These are phyloP conservation scores for Ophiocordyceps australis DNA, from an alignment of 2,329 filamentous ascomycete genomes.

Conservation along the genomic window DNA sequence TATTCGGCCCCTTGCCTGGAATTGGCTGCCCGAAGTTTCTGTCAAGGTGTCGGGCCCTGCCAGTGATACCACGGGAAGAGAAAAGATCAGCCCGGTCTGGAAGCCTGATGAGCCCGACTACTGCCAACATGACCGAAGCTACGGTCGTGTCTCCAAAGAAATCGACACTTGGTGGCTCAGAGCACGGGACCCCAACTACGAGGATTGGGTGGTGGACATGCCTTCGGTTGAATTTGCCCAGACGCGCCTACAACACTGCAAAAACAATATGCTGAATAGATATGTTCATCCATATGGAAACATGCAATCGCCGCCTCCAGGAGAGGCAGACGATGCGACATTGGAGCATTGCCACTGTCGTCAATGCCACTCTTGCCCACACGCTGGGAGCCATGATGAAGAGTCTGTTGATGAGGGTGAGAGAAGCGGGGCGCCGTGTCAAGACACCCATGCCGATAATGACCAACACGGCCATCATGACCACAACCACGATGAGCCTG, in stretches of 20 bases:
- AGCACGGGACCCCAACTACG: constrained; percentile 40
- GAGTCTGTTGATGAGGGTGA: too few species aligned
- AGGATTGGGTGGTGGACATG: constrained; percentile 39
- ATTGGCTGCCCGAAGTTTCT: constrained; percentile 28
- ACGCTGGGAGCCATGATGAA: constrained; percentile 6
- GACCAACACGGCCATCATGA: constrained; percentile 12
- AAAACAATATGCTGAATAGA: constrained; percentile 38
- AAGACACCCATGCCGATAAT: constrained; percentile 5
- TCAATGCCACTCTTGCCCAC: constrained; percentile 9
- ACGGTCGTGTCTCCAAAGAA: constrained; percentile 44
- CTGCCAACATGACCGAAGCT: constrained; percentile 37
- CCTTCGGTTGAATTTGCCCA: constrained; percentile 41
- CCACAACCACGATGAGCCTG: constrained; percentile 16
- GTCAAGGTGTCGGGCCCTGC: constrained; percentile 11
- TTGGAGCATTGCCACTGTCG: constrained; percentile 17
- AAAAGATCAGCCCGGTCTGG: constrained; percentile 28
- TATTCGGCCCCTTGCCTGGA: constrained; percentile 33
- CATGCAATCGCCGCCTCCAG: constrained; percentile 18
- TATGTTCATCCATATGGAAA: constrained; percentile 27
- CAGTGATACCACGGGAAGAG: constrained; percentile 18
- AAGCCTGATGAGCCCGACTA: constrained; percentile 33
- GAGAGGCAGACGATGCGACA: constrained; percentile 18
- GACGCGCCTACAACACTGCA: constrained; percentile 36
- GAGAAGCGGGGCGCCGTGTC: too few species aligned
- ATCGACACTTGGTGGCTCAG: constrained; percentile 48